Conservation (phyloP, 2,329 filamentous ascomycete species). For the Alternaria burnsii region DNA sequence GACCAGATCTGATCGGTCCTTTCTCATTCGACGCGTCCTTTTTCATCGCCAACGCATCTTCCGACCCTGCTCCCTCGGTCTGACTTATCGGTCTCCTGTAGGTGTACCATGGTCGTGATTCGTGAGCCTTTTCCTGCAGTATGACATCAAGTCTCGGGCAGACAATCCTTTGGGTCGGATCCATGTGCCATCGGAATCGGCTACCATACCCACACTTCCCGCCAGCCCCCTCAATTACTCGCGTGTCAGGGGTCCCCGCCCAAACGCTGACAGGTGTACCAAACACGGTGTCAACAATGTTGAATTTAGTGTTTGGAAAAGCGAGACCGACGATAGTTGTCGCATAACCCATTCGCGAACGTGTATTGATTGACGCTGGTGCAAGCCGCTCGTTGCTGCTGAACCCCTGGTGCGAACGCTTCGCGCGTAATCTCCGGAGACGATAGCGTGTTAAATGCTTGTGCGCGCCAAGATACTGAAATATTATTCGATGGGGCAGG, state of each 20-base stretch:
- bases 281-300: conserved; percentile 3
- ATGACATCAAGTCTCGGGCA: conserved; percentile 33
- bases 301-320: not conserved
- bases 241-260: conserved; percentile 25
- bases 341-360: not conserved
- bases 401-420: not conserved
- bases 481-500: conserved; percentile 10
- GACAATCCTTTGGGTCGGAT: conserved; percentile 12
- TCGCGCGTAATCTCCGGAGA: conserved; percentile 9
- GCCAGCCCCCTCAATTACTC: conserved; percentile 30
- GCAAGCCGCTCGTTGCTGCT: not conserved
- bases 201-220: conserved; percentile 25
- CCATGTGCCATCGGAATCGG: conserved; percentile 23
- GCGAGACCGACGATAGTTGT: not conserved
- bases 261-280: conserved; percentile 6
- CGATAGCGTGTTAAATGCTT: conserved; percentile 5
- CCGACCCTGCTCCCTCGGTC: conserved; percentile 11
- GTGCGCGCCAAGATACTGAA: conserved; percentile 8
- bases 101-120: conserved; percentile 30
- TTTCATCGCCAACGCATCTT: conserved; percentile 31
- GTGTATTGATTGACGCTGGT: not conserved
- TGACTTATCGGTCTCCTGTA: conserved; percentile 5
- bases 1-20: conserved; percentile 10
- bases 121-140: conserved; percentile 18
- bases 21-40: conserved; percentile 18